These are phyloP conservation scores for Silene uniflora DNA, from an alignment of 148 eudicot species.

Conservation along the genomic window DNA sequence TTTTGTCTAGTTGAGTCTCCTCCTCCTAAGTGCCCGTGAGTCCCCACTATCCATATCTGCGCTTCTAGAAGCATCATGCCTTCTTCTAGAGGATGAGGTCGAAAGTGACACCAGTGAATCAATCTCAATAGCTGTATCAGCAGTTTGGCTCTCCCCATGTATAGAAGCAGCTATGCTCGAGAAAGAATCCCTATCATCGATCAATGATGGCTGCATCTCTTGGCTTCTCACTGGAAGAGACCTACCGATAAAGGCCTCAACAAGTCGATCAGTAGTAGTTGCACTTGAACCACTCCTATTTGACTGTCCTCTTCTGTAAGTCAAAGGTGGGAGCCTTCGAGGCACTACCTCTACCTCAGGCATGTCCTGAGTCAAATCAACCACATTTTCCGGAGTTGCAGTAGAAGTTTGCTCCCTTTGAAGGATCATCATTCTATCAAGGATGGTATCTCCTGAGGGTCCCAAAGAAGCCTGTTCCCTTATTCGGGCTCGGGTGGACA, in stretches of 20 bases:
- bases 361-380: constrained; percentile 50
- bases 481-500: constrained; percentile 61
- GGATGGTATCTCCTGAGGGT: constrained; percentile 23
- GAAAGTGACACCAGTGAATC: constrained; percentile 78
- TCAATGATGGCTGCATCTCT: constrained; percentile 41
- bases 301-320: constrained; percentile 57
- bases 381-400: constrained; percentile 44
- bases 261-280: constrained; percentile 37
- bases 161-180: constrained; percentile 90
- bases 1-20: constrained; percentile 54
- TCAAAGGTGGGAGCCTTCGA: constrained; percentile 48
- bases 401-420: constrained; percentile 48
- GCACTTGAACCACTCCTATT: constrained; percentile 38
- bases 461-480: constrained; percentile 44
- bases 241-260: constrained; percentile 45
- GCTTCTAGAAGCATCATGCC: constrained; percentile 39
- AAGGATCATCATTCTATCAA: constrained; percentile 49
- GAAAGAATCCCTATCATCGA: constrained; percentile 90
- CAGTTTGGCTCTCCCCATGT: constrained; percentile 81
- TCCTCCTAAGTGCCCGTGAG: constrained; percentile 76
- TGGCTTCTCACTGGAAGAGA: constrained; percentile 48
- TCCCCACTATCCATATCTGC: constrained; percentile 91
- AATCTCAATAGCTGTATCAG: constrained; percentile 83
- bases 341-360: constrained; percentile 38
- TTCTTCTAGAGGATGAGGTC: constrained; percentile 49